Conservation (phyloP, 2,329 filamentous ascomycete species). For the Colletotrichum navitas region DNA sequence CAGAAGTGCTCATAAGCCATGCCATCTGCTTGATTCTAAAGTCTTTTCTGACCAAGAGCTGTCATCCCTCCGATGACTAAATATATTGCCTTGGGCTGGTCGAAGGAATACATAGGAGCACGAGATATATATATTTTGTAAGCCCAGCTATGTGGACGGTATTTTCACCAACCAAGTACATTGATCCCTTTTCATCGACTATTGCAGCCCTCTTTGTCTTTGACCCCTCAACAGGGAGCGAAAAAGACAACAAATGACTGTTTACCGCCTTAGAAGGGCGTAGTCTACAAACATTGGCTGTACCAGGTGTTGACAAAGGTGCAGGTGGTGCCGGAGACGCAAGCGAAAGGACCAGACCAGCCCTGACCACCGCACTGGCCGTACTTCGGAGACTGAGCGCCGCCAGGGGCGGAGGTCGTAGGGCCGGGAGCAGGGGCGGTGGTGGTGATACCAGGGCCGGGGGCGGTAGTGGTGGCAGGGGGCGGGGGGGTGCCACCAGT, state of each 20-base stretch:
- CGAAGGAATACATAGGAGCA: background rate
- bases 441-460: background rate
- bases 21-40: background rate
- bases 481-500: constrained; percentile 23
- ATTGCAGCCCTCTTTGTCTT: background rate
- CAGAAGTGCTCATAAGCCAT: no score
- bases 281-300: constrained; percentile 42
- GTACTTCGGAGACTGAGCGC: constrained; percentile 34
- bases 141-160: background rate
- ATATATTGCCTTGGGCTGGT: background rate
- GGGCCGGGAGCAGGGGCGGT: background rate
- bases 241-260: background rate
- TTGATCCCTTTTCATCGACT: background rate
- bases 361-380: constrained; percentile 44
- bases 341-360: constrained; percentile 43
- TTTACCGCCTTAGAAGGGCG: background rate
- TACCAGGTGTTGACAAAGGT: constrained; percentile 43
- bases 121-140: background rate
- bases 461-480: background rate
- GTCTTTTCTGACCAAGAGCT: background rate
- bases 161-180: background rate
- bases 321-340: constrained; percentile 40
- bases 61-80: background rate
- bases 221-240: background rate
- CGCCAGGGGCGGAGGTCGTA: constrained; percentile 26